A percentile compares a stretch with the other conserved stretches of the same genome.
Conservation (phyloP, 176 grass and related monocot species). For the Zizania latifolia region DNA sequence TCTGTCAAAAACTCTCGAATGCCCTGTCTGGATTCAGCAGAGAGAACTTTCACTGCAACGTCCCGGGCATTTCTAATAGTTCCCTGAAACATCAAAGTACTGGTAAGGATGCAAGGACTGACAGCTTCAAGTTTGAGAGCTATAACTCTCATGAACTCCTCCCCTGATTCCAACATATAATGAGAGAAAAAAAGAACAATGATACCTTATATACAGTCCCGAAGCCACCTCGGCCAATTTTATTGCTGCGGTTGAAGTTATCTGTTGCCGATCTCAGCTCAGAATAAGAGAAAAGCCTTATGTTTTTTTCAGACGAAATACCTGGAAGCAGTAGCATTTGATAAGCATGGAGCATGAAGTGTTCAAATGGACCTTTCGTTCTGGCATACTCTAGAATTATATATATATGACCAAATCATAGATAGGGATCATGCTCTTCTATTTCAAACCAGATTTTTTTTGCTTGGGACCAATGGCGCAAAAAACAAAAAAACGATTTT, state of each 20-base stretch:
- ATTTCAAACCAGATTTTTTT: not conserved
- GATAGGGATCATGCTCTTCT: not conserved
- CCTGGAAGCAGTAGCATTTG: constrained; percentile 42
- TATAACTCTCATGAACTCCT: not conserved
- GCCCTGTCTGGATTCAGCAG: constrained; percentile 88
- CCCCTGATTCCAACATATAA: not conserved
- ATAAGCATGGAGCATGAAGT: constrained; percentile 6
- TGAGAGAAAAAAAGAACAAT: not conserved
- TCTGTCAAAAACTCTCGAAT: constrained; percentile 90
- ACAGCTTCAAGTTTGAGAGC: not conserved
- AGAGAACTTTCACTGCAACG: constrained; percentile 79
- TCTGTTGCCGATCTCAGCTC: constrained; percentile 76
- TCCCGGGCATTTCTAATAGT: constrained; percentile 45
- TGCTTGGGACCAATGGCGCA: not conserved
- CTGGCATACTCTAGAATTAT: not conserved
- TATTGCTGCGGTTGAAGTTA: constrained; percentile 59
- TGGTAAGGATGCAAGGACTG: not conserved
- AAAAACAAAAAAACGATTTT: not conserved
- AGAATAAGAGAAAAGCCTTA: constrained; percentile 65
- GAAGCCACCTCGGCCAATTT: constrained; percentile 77
- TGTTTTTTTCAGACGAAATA: constrained; percentile 70
- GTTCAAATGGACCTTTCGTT: not conserved
- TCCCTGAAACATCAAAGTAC: constrained; percentile 40
- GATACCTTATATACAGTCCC: constrained; percentile 84
- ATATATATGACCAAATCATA: not conserved